Conservation (phyloP, 2,329 filamentous ascomycete species). For the Macrophomina tecta region DNA sequence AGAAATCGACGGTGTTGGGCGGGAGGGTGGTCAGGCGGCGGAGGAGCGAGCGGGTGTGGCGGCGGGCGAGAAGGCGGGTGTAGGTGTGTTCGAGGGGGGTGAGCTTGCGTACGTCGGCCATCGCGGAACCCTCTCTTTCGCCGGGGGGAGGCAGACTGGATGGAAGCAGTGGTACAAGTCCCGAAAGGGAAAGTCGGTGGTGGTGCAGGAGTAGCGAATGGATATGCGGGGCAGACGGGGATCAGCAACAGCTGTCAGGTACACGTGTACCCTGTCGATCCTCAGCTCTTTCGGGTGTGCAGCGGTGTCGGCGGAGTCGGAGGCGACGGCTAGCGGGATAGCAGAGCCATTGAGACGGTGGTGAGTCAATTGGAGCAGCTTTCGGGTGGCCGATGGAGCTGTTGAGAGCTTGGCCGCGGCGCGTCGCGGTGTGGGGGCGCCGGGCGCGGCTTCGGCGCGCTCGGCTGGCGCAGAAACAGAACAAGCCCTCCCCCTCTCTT, state of each 20-base stretch:
- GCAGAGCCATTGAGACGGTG: slow-evolving; percentile 9
- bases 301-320: not conserved
- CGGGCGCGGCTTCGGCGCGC: too few relatives aligned
- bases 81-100: slow-evolving; percentile 36
- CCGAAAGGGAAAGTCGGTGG: slow-evolving; percentile 7
- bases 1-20: slow-evolving; percentile 60
- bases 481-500: not conserved
- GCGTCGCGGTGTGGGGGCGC: not conserved
- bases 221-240: slow-evolving; percentile 2
- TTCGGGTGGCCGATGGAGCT: not conserved
- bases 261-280: not conserved
- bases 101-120: not conserved
- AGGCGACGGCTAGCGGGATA: not conserved
- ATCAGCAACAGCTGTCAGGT: slow-evolving; percentile 1
- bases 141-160: not conserved
- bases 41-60: slow-evolving; percentile 45
- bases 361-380: not conserved
- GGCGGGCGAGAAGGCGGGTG: slow-evolving; percentile 44
- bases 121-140: not conserved
- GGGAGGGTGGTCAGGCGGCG: slow-evolving; percentile 40
- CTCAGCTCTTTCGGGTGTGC: not conserved
- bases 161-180: not conserved
- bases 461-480: slow-evolving; percentile 15
- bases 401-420: not conserved
- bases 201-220: not conserved